Conservation (phyloP, 2,329 filamentous ascomycete genomes). For the Fusarium dlaminii region DNA sequence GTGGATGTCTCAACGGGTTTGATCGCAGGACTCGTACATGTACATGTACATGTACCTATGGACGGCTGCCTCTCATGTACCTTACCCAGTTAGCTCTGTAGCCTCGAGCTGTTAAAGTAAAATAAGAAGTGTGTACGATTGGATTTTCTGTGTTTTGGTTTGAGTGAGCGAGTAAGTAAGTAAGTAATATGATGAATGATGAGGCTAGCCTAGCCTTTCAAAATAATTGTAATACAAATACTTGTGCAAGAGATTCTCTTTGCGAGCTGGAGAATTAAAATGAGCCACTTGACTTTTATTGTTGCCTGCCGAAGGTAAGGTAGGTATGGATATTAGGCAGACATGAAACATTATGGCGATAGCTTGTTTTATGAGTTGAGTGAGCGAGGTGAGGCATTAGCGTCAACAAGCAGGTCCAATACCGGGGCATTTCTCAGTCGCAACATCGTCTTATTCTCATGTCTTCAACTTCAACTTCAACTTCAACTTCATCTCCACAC, state of each 20-base stretch:
- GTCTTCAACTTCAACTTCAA: neutral
- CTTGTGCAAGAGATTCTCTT: neutral
- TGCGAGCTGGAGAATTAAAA: neutral
- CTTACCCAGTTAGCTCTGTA: neutral
- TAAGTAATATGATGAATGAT: neutral
- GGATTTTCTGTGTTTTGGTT: neutral
- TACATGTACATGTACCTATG: neutral
- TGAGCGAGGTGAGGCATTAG: slow-evolving; percentile 7
- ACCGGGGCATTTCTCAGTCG: neutral
- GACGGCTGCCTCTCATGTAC: slow-evolving; percentile 14
- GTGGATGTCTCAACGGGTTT: neutral
- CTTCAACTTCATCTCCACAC: neutral
- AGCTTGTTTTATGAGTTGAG: neutral
- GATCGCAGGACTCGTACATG: neutral
- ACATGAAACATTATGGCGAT: neutral
- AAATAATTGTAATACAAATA: neutral
- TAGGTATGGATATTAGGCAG: slow-evolving; percentile 1
- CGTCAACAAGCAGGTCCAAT: neutral
- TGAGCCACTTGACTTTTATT: neutral
- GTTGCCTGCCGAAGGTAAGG: neutral
- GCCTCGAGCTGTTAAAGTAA: slow-evolving; percentile 17
- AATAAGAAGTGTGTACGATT: slow-evolving; percentile 10
- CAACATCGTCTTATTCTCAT: neutral
- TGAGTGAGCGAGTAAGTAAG: neutral
- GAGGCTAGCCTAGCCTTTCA: neutral